Conservation (phyloP, 495 filamentous ascomycete genomes). For the Podospora tetraspora region DNA sequence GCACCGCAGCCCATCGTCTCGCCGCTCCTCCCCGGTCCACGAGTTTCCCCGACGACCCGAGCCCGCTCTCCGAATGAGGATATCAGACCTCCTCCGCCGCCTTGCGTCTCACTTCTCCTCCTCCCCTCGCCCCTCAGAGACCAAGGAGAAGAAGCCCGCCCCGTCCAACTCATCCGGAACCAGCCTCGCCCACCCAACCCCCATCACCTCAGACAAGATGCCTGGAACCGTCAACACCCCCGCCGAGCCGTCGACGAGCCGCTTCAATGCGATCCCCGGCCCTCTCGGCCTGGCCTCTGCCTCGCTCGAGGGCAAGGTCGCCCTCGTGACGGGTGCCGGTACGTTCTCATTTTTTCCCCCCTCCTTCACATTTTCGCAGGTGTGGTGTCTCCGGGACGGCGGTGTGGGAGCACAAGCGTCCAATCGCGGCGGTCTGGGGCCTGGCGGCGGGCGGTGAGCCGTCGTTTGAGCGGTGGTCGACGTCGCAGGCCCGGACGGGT, state of each 20-base stretch:
- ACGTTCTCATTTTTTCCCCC: constrained; percentile 18
- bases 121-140: constrained; percentile 17
- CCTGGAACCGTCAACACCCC: constrained; percentile 27
- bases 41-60: constrained; percentile 6
- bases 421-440: neutral
- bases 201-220: constrained; percentile 29
- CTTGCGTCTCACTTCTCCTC: constrained; percentile 27
- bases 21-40: constrained; percentile 1
- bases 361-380: neutral
- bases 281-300: constrained; percentile 45
- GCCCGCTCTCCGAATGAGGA: constrained; percentile 16
- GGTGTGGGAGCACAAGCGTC: neutral
- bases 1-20: constrained; percentile 2
- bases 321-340: constrained; percentile 46
- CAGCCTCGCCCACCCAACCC: constrained; percentile 11
- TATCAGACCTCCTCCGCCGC: constrained; percentile 24
- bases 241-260: constrained; percentile 19
- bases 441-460: constrained; percentile 2
- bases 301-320: constrained; percentile 48
- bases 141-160: constrained; percentile 15
- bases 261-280: constrained; percentile 44
- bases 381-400: constrained; percentile 7
- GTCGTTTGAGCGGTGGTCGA: too few relatives aligned
- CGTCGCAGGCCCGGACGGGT: constrained; percentile 16
- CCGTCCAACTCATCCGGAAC: constrained; percentile 17